Percentiles rank a stretch among this genome's conserved stretches.
Conservation (phyloP, 2,329 filamentous ascomycete species). For the Phyllosticta capitalensis region DNA sequence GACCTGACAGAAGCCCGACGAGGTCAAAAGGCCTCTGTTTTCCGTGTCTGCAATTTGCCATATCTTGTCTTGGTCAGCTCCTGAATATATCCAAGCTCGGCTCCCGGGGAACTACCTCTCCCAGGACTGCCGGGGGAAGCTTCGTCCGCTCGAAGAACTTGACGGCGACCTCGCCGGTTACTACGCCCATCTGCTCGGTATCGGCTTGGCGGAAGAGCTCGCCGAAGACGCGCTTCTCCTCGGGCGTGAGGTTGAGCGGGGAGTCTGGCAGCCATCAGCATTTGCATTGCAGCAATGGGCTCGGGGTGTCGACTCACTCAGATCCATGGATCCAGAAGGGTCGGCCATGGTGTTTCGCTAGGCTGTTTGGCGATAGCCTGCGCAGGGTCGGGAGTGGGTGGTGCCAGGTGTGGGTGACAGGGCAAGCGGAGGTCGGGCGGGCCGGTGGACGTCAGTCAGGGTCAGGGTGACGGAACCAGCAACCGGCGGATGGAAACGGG, state of each 20-base stretch:
- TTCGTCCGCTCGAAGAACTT: slow-evolving; percentile 97
- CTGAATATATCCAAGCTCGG: slow-evolving; percentile 1
- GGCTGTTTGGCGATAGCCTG: slow-evolving; percentile 8
- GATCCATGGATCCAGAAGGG: slow-evolving; percentile 23
- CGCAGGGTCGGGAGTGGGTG: slow-evolving; percentile 4
- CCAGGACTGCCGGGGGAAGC: slow-evolving; percentile 73
- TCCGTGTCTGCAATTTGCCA: slow-evolving; percentile 98
- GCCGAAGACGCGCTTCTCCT: slow-evolving; percentile 90
- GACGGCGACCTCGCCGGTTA: slow-evolving; percentile 92
- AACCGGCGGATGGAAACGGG: not conserved
- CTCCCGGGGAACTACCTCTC: slow-evolving; percentile 30
- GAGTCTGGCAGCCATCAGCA: slow-evolving; percentile 28
- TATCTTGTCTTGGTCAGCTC: slow-evolving; percentile 50
- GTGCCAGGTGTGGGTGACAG: not conserved
- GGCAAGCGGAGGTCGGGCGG: slow-evolving; percentile 7
- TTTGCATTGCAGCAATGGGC: slow-evolving; percentile 16
- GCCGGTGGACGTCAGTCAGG: slow-evolving; percentile 6
- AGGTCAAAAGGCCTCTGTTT: slow-evolving; percentile 88
- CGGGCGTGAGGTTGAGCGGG: slow-evolving; percentile 74
- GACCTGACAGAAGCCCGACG: slow-evolving; percentile 85
- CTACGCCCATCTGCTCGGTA: slow-evolving; percentile 80
- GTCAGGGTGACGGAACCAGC: slow-evolving; percentile 2
- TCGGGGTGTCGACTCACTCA: slow-evolving; percentile 20
- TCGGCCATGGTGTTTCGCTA: slow-evolving; percentile 28
- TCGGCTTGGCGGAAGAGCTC: slow-evolving; percentile 92